Evolutionary conservation across 1,139 yeast species (phyloP), one percentile per base, ranked within the genome.

Genomic region (Saccharomyces hybrid): DNA sequence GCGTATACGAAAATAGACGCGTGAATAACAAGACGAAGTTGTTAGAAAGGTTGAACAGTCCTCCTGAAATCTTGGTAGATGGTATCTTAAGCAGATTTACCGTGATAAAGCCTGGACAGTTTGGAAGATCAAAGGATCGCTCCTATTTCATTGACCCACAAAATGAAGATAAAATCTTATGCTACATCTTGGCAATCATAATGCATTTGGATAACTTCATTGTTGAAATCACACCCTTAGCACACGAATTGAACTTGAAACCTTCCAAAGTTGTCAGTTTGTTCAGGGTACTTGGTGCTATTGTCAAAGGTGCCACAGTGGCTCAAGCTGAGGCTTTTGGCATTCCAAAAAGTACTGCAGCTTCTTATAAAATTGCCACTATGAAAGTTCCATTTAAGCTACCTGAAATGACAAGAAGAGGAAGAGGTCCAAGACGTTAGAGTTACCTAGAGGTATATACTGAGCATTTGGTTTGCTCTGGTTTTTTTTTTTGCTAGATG

Each of bases 361-460:
- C 81, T 11, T 77, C 82, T 48, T 84, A 86, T 70, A 89, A 89
- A 73, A 78, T 91, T 60, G 99, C 97, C 7, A 73, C 80, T 25
- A 79, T 93, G 70, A 84, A 81, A 69, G 96, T 90, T 42, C 99
- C 99, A 44, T 86, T 95, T 73, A 86, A 84, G 69, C 76, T 89
- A 55, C 99, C 99, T 8, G 93, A 87, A 64, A 78, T 88, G 78
- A 80, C 84, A 14, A 83, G 84, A 76, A 78, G 89, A 69, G 84
- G 83, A 27, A 79, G 85, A 67, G 74, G 71, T 52, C 62, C 67
- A 46, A 64, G 68, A 53, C 58, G 56, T 51, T 53, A 50, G 50
- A 32, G 13, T 27, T n/a, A 34, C 32, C 46, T 53, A 50, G 49
- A 42, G 13, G 19, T n/a, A 34, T 44, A 49, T 26, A 28, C n/a